Evolutionary conservation across 2,329 filamentous ascomycete species (phyloP).

Genomic region (Scopulariopsis brevicaulis): DNA sequence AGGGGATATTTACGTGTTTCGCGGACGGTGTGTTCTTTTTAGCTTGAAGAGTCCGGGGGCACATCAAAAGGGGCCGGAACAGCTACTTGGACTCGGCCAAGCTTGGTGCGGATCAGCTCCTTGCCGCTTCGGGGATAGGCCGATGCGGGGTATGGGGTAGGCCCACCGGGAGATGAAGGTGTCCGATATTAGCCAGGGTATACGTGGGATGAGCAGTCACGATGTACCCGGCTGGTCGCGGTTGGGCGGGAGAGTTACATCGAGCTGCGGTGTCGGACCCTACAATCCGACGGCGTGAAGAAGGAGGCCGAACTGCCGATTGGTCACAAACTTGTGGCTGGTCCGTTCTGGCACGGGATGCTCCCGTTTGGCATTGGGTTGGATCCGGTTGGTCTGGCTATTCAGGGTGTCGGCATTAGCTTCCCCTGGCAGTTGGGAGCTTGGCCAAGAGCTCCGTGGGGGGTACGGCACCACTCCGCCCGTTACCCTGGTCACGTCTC

Average conservation of each 20-base stretch:
- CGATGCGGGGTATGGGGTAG: slow-evolving; percentile 3
- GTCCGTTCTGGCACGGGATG: background rate
- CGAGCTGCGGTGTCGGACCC: background rate
- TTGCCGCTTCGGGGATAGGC: background rate
- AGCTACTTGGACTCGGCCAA: background rate
- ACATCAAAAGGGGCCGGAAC: background rate
- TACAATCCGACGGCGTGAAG: background rate
- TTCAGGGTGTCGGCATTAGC: too few species aligned
- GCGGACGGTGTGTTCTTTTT: background rate
- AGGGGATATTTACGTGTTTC: background rate
- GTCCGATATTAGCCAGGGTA: background rate
- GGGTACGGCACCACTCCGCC: too few species aligned
- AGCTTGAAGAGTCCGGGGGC: background rate
- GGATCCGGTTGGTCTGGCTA: too few species aligned
- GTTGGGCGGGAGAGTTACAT: background rate
- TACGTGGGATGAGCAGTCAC: background rate
- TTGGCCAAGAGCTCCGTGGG: too few species aligned
- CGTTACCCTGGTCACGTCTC: too few species aligned
- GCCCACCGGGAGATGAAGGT: slow-evolving; percentile 1
- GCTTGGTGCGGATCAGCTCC: background rate
- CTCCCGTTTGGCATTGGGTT: too few species aligned
- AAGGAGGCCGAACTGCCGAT: background rate
- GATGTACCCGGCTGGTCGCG: background rate
- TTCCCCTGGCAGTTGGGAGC: too few species aligned
- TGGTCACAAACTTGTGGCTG: background rate